Evolutionary conservation across 2,329 filamentous ascomycete genomes (phyloP), one percentile per base, ranked within the genome.

Genomic region (Ceratocystis albifundus): DNA sequence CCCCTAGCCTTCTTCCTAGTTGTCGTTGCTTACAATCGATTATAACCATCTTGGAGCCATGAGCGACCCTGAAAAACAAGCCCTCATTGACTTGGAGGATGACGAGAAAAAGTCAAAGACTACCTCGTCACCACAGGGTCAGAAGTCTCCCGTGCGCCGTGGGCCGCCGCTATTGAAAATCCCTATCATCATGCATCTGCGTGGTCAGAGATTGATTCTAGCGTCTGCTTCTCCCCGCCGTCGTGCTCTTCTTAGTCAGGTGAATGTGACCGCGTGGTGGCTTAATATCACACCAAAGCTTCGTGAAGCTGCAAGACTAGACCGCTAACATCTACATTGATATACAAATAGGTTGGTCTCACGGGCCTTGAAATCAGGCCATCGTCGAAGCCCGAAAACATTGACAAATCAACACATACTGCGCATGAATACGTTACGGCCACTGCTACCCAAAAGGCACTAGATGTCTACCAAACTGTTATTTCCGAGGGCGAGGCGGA

Each of bases 351-450:
- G 82, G 82, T 96, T 68, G 91, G 92, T 70, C 83, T 97, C 10
- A 82, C 80, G 2, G 87, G 91, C 73, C 77, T 96, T 73, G 92
- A 97, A 76, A 84, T 96, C 72, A 82, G 87, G 68, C 90, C 94
- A 17, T 96, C 90, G 53, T 86, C 82, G 65, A 86, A 89, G 70
- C 87, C 89, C 64, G 94, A 99, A 78, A 83, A 97, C 77, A 83
- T 96, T 65, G 83, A 89, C 71, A 96, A 97, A 75, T 75, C 78
- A 6, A 74, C 77, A 1, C 82, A 93, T 68, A 84, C 86, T 0
- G 90, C 94, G 0, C 88, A 89, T 74, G 91, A 96, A 77, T 99
- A 99, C 78, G 94, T 96, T 22, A 81, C 92, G 15, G 85, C 87
- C 67, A 99, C 94, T 1, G 93, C 93, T 2, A 84, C 84, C 25